A percentile compares a stretch with the other conserved stretches of the same genome.
Evolutionary conservation across 495 filamentous ascomycete species (phyloP).

Genomic region (Parmelia sp.): DNA sequence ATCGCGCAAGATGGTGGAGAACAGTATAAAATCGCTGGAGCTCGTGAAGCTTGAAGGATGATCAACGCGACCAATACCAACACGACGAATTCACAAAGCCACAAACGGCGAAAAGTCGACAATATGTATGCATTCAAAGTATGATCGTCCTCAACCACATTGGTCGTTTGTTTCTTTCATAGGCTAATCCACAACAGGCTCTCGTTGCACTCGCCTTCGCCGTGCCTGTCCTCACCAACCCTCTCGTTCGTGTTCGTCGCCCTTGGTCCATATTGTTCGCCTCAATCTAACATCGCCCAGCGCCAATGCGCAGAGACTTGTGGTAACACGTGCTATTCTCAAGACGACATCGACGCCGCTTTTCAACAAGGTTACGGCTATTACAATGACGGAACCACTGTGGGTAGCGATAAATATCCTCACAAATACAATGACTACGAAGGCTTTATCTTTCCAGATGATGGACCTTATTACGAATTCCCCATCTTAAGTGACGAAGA

Average conservation of each 20-base stretch:
- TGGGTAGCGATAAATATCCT: constrained; percentile 52
- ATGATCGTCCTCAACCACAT: neutral
- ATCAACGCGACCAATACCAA: neutral
- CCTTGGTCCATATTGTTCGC: constrained; percentile 1
- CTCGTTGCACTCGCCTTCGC: constrained; percentile 10
- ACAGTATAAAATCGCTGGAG: neutral
- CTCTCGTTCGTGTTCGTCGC: neutral
- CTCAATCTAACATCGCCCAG: constrained; percentile 21
- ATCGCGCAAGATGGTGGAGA: neutral
- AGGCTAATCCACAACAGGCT: neutral
- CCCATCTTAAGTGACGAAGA: constrained; percentile 52
- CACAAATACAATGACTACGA: constrained; percentile 71
- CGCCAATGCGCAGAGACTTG: constrained; percentile 36
- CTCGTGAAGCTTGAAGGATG: neutral
- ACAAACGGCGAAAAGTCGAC: neutral
- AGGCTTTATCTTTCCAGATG: constrained; percentile 58
- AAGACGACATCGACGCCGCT: constrained; percentile 40
- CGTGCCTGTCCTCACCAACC: constrained; percentile 4
- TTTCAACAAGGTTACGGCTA: constrained; percentile 43
- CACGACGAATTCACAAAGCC: neutral
- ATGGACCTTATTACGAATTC: constrained; percentile 65
- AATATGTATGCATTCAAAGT: constrained; percentile 15
- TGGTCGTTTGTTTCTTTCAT: neutral
- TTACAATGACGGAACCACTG: constrained; percentile 40
- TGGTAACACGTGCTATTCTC: constrained; percentile 43